Evolutionary conservation across 1,139 yeast genomes (phyloP).

Genomic region (Zhuliangozyma parablackwelliae): DNA sequence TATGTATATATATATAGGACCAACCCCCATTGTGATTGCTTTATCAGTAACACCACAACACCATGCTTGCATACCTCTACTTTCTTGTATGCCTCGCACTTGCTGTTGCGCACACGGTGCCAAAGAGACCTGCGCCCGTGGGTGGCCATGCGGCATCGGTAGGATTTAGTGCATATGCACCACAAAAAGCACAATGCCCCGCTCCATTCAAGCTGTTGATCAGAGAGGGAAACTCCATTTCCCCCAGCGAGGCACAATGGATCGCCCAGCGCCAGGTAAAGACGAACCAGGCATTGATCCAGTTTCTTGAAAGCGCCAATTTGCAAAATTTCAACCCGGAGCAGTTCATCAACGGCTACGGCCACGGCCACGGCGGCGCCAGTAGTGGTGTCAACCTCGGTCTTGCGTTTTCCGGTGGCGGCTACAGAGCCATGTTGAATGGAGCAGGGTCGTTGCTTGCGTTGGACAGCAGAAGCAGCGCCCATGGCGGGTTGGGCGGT

Average conservation of each 20-base stretch:
- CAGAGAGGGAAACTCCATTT: constrained; percentile 34
- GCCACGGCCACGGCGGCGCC: constrained; percentile 2
- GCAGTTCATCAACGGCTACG: constrained; percentile 28
- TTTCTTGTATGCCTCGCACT: too few relatives aligned
- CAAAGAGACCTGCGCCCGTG: too few relatives aligned
- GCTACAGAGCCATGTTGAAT: constrained; percentile 82
- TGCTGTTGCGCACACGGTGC: too few relatives aligned
- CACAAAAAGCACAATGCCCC: too few relatives aligned
- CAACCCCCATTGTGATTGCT: too few relatives aligned
- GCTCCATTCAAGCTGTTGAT: constrained; percentile 15
- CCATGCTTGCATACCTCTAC: too few relatives aligned
- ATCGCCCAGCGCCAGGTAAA: constrained; percentile 44
- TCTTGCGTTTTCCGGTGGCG: constrained; percentile 86
- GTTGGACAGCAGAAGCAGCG: constrained; percentile 66
- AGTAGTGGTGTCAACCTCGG: constrained; percentile 50
- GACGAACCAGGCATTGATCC: constrained; percentile 49
- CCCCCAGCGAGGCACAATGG: constrained; percentile 37
- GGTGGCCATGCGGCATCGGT: too few relatives aligned
- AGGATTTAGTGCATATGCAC: too few relatives aligned
- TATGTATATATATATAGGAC: too few relatives aligned
- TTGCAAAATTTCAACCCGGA: constrained; percentile 49
- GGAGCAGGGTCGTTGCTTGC: constrained; percentile 91
- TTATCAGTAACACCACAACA: too few relatives aligned
- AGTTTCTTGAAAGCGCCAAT: constrained; percentile 55
- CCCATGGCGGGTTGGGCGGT: constrained; percentile 38